phyloP scores from a whole-genome alignment of 139 green algal genomes.

The Ostreobium quekettii region DNA sequence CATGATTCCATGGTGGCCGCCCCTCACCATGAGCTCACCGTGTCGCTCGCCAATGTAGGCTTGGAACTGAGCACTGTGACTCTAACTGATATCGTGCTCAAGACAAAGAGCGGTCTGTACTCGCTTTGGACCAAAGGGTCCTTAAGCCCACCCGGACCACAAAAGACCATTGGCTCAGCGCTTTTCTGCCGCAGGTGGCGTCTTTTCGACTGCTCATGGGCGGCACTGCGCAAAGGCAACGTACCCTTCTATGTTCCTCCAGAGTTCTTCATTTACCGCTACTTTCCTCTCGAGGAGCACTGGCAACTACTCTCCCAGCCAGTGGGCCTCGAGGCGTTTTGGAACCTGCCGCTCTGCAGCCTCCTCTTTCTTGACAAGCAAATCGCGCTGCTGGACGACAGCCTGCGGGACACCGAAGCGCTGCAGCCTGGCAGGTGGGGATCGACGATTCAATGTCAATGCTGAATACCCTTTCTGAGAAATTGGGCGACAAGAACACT shows the following conservation, averaged over 20 bases:
- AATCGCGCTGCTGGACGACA: background rate
- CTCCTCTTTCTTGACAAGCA: background rate
- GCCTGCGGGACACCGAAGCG: background rate
- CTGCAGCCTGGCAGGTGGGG: background rate
- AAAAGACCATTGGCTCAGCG: too few relatives aligned
- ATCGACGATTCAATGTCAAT: background rate
- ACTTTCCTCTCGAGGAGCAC: background rate
- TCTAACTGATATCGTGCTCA: too few relatives aligned
- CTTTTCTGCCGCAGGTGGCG: too few relatives aligned
- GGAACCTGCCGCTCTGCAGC: background rate
- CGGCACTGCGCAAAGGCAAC: background rate
- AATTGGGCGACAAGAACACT: background rate
- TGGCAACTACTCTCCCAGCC: background rate
- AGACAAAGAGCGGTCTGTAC: too few relatives aligned
- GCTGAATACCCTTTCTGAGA: background rate
- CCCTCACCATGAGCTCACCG: too few relatives aligned
- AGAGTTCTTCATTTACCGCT: conserved; percentile 1
- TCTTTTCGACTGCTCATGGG: background rate
- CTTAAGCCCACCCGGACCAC: too few relatives aligned
- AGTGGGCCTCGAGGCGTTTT: background rate
- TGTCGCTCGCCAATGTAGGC: too few relatives aligned
- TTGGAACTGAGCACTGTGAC: too few relatives aligned
- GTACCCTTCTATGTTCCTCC: background rate
- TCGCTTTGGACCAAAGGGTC: too few relatives aligned
- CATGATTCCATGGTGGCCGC: too few relatives aligned